Conservation (phyloP, 768 basidiomycete genomes). For the Leccinum rimulosum region DNA sequence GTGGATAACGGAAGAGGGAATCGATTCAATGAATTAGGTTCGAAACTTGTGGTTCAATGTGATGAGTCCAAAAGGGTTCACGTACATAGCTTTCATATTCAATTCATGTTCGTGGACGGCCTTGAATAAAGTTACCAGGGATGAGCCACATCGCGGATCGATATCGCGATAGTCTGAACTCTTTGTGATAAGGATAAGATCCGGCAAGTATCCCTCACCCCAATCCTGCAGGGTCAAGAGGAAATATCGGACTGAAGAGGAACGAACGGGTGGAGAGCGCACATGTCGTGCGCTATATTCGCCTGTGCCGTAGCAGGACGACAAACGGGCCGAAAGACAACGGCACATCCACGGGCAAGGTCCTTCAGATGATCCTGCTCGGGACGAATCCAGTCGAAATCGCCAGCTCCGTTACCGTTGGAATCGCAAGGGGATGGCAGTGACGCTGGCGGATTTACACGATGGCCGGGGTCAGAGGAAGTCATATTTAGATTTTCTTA, state of each 20-base stretch:
- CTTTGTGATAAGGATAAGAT: conserved; percentile 15
- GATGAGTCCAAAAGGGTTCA: conserved; percentile 11
- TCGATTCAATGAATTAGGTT: conserved; percentile 2
- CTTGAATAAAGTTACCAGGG: conserved; percentile 45
- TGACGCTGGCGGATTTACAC: conserved; percentile 57
- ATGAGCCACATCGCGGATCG: conserved; percentile 62
- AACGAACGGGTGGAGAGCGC: conserved; percentile 10
- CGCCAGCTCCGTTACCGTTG: conserved; percentile 70
- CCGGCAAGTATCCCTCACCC: not conserved
- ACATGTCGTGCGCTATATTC: conserved; percentile 79
- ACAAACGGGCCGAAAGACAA: conserved; percentile 63
- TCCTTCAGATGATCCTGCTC: conserved; percentile 70
- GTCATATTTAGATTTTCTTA: conserved; percentile 7
- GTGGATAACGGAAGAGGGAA: conserved; percentile 1
- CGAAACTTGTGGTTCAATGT: conserved; percentile 14
- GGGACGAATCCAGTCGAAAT: conserved; percentile 60
- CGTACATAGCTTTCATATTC: conserved; percentile 70
- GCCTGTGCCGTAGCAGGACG: conserved; percentile 49
- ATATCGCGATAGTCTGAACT: conserved; percentile 67
- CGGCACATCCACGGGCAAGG: conserved; percentile 62
- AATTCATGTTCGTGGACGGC: conserved; percentile 53
- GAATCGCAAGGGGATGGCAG: conserved; percentile 73
- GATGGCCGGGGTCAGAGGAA: conserved; percentile 34
- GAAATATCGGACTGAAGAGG: not conserved
- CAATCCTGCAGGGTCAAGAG: not conserved